These are phyloP conservation scores for Aspergillus neotritici DNA, from an alignment of 2,329 filamentous ascomycete species.

Conservation along the genomic window DNA sequence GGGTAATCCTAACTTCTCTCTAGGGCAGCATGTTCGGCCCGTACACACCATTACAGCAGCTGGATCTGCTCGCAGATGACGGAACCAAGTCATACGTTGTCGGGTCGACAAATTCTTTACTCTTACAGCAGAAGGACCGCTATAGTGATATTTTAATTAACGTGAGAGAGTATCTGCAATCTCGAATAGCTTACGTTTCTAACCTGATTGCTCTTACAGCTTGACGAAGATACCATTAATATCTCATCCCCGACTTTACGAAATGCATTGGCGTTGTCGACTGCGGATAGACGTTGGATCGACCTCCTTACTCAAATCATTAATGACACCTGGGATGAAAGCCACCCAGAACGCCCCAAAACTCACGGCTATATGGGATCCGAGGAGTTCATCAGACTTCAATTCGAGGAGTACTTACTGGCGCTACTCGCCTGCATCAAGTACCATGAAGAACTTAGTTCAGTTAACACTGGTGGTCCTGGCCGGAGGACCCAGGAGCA, in stretches of 20 bases:
- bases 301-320: slow-evolving; percentile 91
- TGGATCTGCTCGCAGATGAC: slow-evolving; percentile 87
- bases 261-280: slow-evolving; percentile 68
- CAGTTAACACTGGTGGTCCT: slow-evolving; percentile 43
- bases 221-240: slow-evolving; percentile 81
- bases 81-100: slow-evolving; percentile 97
- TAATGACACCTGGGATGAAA: slow-evolving; percentile 93
- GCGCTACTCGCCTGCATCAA: slow-evolving; percentile 83
- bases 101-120: slow-evolving; percentile 89
- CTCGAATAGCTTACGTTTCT: not conserved
- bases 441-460: slow-evolving; percentile 66
- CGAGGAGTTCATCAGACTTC: slow-evolving; percentile 93
- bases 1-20: slow-evolving; percentile 20
- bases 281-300: slow-evolving; percentile 90
- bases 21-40: slow-evolving; percentile 91
- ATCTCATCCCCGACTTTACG: slow-evolving; percentile 76
- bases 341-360: slow-evolving; percentile 82
- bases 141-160: slow-evolving; percentile 97
- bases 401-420: slow-evolving; percentile 94
- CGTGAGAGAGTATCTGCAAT: slow-evolving; percentile 27
- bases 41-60: slow-evolving; percentile 91
- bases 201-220: slow-evolving; percentile 30
- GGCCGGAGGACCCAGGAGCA: slow-evolving; percentile 41
- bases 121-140: slow-evolving; percentile 88
- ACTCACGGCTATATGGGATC: slow-evolving; percentile 92